phyloP scores from a whole-genome alignment of 2,329 filamentous ascomycete species.

The Elsinoe australis region DNA sequence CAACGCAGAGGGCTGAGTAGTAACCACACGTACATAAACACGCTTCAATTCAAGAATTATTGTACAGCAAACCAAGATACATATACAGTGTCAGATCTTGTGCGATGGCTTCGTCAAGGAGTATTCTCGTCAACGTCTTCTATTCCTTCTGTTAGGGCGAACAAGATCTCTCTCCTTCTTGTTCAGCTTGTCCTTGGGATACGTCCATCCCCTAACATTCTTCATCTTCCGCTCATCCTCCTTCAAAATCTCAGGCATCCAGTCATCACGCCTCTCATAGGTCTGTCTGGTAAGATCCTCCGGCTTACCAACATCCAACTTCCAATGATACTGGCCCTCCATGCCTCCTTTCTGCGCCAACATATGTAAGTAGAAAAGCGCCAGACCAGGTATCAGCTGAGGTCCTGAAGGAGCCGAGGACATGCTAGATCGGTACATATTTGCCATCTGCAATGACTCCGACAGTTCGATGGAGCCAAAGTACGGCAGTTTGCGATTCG shows the following conservation, averaged over 20 bases:
- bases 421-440: conserved; percentile 19
- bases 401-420: conserved; percentile 26
- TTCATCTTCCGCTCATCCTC: conserved; percentile 72
- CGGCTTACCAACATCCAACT: conserved; percentile 64
- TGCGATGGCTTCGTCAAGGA: neutral
- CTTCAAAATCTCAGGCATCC: conserved; percentile 67
- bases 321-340: conserved; percentile 55
- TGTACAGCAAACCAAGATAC: no score
- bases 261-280: conserved; percentile 57
- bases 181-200: conserved; percentile 65
- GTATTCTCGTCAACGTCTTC: neutral
- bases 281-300: conserved; percentile 65
- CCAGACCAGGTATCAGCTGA: conserved; percentile 62
- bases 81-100: no score
- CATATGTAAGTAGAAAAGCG: conserved; percentile 71
- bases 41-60: no score
- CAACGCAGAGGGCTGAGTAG: no score
- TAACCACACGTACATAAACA: no score
- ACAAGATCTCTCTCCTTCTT: conserved; percentile 50
- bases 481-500: conserved; percentile 53
- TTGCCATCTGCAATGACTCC: conserved; percentile 48
- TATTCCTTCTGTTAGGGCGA: neutral
- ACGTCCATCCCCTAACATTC: conserved; percentile 64
- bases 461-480: conserved; percentile 83
- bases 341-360: conserved; percentile 55